Conservation (phyloP, 2,329 filamentous ascomycete genomes). For the Phoma sp. region DNA sequence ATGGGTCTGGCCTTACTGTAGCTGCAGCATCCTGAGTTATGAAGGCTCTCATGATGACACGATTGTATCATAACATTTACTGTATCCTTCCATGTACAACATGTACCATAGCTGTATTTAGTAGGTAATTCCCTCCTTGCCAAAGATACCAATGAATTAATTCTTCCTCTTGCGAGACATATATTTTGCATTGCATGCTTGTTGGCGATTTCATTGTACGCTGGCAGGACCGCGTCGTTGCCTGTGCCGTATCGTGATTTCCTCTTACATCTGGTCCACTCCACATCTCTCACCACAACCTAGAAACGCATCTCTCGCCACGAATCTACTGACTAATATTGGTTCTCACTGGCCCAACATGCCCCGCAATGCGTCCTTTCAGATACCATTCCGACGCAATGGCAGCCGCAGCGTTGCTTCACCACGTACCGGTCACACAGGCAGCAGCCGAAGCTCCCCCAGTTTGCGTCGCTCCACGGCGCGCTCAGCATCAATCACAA, state of each 20-base stretch:
- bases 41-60: constrained; percentile 27
- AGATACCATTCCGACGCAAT: constrained; percentile 17
- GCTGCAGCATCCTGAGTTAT: constrained; percentile 18
- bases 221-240: constrained; percentile 25
- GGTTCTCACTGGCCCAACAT: constrained; percentile 13
- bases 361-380: constrained; percentile 17
- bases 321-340: not conserved
- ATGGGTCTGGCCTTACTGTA: constrained; percentile 38
- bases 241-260: constrained; percentile 22
- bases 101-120: constrained; percentile 17
- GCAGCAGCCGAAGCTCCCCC: constrained; percentile 15
- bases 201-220: not conserved
- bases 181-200: not conserved
- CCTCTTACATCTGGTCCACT: constrained; percentile 10
- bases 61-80: constrained; percentile 26
- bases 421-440: constrained; percentile 11
- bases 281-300: not conserved
- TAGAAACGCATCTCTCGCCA: not conserved
- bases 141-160: constrained; percentile 11
- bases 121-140: constrained; percentile 18
- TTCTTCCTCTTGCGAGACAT: not conserved
- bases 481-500: constrained; percentile 18
- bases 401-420: constrained; percentile 20
- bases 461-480: constrained; percentile 19
- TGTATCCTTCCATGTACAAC: constrained; percentile 14